Evolutionary conservation across 164 flowering plant genomes (phyloP), one percentile per base, ranked within the genome.

Genomic region (Liquidambar formosana): DNA sequence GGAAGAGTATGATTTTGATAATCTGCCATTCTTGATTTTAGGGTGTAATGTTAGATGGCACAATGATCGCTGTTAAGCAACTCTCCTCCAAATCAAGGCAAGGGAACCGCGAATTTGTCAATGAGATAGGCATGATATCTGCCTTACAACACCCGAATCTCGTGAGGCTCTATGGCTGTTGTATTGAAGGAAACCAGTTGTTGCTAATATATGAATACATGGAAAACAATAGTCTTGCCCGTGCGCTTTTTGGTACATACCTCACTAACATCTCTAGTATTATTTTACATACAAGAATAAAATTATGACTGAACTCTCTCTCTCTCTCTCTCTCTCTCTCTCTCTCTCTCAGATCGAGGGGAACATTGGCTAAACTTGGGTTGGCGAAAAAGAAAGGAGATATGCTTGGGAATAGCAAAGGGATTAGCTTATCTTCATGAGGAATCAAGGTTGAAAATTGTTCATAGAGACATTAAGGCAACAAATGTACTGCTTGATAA

Each of bases 341-440:
- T 11, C n/a, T n/a, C 12, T 4, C 25, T 46, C 65, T 12, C 33
- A 86, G 88, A 85, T 43, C 78, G 60, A 1, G 78, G 74, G 43
- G 82, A 84, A 44, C 4, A 33, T 6, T 6, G 41, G 41, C 48
- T 85, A 59, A 68, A 73, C n/a, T 69, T 90, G 73, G 84, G 84
- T 52, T 90, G 96, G 96, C 64, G 81, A 54, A 83, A 85, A 43
- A 85, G 96, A 63, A 73, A 66, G 65, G 83, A 80, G 70, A 83
- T 90, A 25, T 83, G 89, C 61, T 18, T 84, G 51, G 93, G 83
- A 1, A 81, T 90, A 67, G 96, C 93, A 43, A 86, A 73, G 69
- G 96, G 96, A 11, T 79, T 90, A 61, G 87, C 88, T 22, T 88
- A 83, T 76, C 90, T 90, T n/a, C 96, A 90, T 49, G 96, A 90